phyloP scores from a whole-genome alignment of 1,284 basidiomycete species.

The Cronartium quercuum region DNA sequence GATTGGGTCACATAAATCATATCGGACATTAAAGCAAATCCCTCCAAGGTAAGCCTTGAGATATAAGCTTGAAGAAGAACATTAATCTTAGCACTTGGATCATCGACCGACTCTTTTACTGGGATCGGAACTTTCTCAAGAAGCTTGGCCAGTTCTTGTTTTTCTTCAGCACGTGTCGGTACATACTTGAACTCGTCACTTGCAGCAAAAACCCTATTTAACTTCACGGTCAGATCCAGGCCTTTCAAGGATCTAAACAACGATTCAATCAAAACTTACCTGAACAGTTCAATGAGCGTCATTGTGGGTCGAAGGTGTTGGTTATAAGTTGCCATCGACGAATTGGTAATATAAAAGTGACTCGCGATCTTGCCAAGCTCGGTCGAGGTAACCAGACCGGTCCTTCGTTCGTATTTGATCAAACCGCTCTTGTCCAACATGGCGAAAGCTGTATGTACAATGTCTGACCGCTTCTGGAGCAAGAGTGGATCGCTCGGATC shows the following conservation, averaged over 20 bases:
- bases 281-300: conserved; percentile 83
- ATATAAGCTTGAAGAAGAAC: conserved; percentile 93
- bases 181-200: conserved; percentile 96
- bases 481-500: conserved; percentile 74
- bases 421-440: conserved; percentile 89
- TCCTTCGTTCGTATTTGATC: conserved; percentile 83
- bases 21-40: conserved; percentile 93
- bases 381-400: conserved; percentile 81
- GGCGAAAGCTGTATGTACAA: conserved; percentile 87
- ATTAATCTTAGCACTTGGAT: conserved; percentile 95
- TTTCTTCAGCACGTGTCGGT: conserved; percentile 60
- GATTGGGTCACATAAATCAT: conserved; percentile 67
- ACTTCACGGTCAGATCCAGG: neutral
- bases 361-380: conserved; percentile 92
- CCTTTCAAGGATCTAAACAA: neutral
- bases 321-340: conserved; percentile 95
- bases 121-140: conserved; percentile 94
- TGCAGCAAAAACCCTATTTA: conserved; percentile 75
- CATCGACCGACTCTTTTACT: conserved; percentile 92
- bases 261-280: conserved; percentile 6
- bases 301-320: conserved; percentile 84
- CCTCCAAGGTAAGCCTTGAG: conserved; percentile 86
- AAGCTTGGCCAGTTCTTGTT: conserved; percentile 78
- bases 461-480: conserved; percentile 80
- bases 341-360: conserved; percentile 92